These are phyloP conservation scores for Zasmidium citrigriseum DNA, from an alignment of 2,329 filamentous ascomycete genomes.

Conservation along the genomic window DNA sequence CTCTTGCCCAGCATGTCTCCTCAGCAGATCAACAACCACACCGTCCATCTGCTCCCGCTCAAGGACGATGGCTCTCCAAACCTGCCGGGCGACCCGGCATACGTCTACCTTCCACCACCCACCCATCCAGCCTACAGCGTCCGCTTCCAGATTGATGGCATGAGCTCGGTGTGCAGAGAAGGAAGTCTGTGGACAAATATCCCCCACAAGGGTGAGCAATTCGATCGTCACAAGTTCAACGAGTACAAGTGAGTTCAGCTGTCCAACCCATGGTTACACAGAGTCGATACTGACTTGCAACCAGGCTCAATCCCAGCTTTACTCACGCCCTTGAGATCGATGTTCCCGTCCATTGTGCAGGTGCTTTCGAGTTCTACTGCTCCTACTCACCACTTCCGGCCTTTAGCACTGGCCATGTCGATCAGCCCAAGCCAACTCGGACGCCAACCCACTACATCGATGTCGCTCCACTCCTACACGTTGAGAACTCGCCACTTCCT, in stretches of 20 bases:
- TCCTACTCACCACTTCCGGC: constrained; percentile 86
- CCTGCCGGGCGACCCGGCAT: constrained; percentile 70
- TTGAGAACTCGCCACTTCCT: constrained; percentile 74
- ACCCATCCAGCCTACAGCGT: constrained; percentile 71
- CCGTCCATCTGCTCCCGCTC: constrained; percentile 82
- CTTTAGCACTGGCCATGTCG: constrained; percentile 61
- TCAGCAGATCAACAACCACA: constrained; percentile 37
- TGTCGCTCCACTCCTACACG: constrained; percentile 76
- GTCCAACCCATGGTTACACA: constrained; percentile 11
- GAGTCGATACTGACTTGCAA: constrained; percentile 21
- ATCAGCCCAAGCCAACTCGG: constrained; percentile 51
- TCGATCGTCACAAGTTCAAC: constrained; percentile 76
- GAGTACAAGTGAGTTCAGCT: constrained; percentile 76
- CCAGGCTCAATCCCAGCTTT: constrained; percentile 88
- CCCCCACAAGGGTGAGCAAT: constrained; percentile 72
- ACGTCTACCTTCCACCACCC: constrained; percentile 86
- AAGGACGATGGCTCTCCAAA: constrained; percentile 92
- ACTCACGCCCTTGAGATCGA: constrained; percentile 89
- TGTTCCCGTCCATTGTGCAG: constrained; percentile 77
- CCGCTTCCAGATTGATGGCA: constrained; percentile 89
- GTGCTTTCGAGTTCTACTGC: constrained; percentile 91
- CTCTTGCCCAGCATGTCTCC: constrained; percentile 35
- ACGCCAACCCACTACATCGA: constrained; percentile 90
- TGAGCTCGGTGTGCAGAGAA: constrained; percentile 90
- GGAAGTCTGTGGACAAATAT: constrained; percentile 98